Evolutionary conservation across 2,329 filamentous ascomycete genomes (phyloP).

Genomic region (Zymoseptoria crescenta): DNA sequence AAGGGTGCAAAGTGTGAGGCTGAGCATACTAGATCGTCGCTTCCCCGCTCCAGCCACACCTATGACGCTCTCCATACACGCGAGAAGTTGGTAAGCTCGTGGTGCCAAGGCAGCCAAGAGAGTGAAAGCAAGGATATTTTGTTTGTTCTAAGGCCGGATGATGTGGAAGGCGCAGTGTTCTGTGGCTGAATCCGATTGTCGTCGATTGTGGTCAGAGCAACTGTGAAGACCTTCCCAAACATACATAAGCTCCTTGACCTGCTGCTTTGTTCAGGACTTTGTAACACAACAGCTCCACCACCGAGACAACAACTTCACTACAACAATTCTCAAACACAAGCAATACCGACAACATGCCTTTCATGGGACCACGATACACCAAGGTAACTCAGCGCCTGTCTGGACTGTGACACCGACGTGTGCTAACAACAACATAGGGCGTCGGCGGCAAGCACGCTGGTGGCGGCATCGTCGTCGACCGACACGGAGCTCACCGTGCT

Average conservation of each 20-base stretch:
- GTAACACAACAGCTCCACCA: not conserved
- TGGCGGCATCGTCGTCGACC: conserved; percentile 45
- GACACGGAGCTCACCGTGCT: conserved; percentile 44
- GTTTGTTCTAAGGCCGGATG: not conserved
- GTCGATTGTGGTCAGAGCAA: not conserved
- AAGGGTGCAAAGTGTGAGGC: too few species aligned
- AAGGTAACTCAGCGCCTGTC: conserved; percentile 23
- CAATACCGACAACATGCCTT: conserved; percentile 31
- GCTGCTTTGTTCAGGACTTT: not conserved
- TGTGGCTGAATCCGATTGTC: not conserved
- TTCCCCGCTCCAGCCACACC: not conserved
- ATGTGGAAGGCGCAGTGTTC: not conserved
- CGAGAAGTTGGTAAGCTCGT: not conserved
- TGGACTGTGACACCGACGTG: not conserved
- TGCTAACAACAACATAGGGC: conserved; percentile 13
- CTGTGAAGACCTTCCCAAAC: not conserved
- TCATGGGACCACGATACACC: conserved; percentile 36
- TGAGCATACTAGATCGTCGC: too few species aligned
- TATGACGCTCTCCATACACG: not conserved
- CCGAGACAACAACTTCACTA: not conserved
- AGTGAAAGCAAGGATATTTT: not conserved
- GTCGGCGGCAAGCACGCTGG: conserved; percentile 38
- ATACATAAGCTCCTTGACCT: not conserved
- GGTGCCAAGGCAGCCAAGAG: not conserved
- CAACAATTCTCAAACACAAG: not conserved